Base-by-base conservation (phyloP, 2,329 filamentous ascomycete genomes). In the Fusarium heterosporum region DNA sequence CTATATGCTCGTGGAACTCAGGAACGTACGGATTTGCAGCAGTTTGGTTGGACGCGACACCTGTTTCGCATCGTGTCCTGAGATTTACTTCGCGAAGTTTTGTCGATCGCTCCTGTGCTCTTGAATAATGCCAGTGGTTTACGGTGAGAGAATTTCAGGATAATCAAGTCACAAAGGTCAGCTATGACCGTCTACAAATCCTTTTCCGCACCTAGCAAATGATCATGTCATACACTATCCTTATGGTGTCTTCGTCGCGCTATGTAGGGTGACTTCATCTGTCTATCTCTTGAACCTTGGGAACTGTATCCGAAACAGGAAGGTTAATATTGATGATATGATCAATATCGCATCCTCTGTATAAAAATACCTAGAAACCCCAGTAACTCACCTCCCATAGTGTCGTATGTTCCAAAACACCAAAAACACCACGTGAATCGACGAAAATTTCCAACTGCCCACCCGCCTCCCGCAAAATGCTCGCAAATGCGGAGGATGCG, bases 401-500 rank as follows among this genome's bases (percentile, higher is more conserved):
- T 11, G 42, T 63, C 60, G 52, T 63, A 63, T 22, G 60, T 63
- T 63, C 4, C 6, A 16, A 29, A 42, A 34, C 8, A 14, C 22
- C 25, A 30, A 40, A 36, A 8, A 34, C 2, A 49, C 41, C 60
- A 63, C 57, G 60, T 57, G 58, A 50, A 40, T 17, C 4, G 43
- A 43, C 63, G 25, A 57, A 36, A 49, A 38, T 55, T 61, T 62
- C 43, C 43, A 40, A 38, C 25, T 16, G 26, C n/a, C 40, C 49
- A 28, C 32, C 28, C 10, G 34, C 26, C 2, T 22, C 53, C 38
- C 46, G 49, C 49, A 58, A 45, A 16, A 38, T 54, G 41, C 41
- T 55, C 38, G n/a, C 39, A 57, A 63, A 63, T 63, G 58, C 60
- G 60, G 60, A 63, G 60, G 60, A 63, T 63, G 58, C 59, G 60